phyloP scores from a whole-genome alignment of 2,329 filamentous ascomycete genomes.

The Trematosphaeria pertusa region DNA sequence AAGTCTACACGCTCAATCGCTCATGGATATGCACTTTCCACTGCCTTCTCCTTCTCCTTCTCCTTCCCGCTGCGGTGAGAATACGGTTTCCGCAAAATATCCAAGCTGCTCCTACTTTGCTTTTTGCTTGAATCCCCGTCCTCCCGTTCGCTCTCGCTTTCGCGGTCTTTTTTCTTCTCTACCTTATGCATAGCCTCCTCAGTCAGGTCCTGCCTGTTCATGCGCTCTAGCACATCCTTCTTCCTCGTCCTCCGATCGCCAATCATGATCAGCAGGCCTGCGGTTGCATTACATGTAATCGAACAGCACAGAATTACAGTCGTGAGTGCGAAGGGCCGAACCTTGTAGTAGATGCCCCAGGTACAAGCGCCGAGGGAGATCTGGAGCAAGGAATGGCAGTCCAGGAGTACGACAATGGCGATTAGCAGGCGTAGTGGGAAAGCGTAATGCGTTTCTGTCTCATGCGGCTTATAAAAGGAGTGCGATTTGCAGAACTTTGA shows the following conservation, averaged over 20 bases:
- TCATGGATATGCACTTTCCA: constrained; percentile 30
- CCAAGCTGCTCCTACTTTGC: constrained; percentile 21
- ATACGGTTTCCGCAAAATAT: constrained; percentile 10
- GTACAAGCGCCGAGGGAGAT: constrained; percentile 80
- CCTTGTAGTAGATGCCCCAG: constrained; percentile 76
- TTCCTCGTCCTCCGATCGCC: constrained; percentile 81
- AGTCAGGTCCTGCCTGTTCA: constrained; percentile 79
- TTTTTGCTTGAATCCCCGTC: constrained; percentile 21
- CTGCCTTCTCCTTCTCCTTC: constrained; percentile 13
- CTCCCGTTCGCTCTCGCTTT: constrained; percentile 48
- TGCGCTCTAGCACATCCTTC: constrained; percentile 81
- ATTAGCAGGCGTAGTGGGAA: constrained; percentile 79
- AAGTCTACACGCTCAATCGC: no score
- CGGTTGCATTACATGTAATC: constrained; percentile 78
- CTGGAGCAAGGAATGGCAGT: constrained; percentile 80
- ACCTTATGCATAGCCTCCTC: constrained; percentile 66
- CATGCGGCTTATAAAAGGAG: constrained; percentile 88
- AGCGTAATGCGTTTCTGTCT: constrained; percentile 80
- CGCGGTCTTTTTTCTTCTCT: constrained; percentile 53
- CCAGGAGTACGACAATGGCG: constrained; percentile 78
- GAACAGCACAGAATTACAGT: constrained; percentile 82
- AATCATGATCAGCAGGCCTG: constrained; percentile 76
- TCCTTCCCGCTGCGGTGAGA: constrained; percentile 4
- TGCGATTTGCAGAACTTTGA: constrained; percentile 81
- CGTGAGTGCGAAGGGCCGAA: constrained; percentile 74